Percentiles rank a stretch among this genome's conserved stretches.
phyloP scores from a whole-genome alignment of 192 early-diverging fungal genomes.

The Physocladia obscura region DNA sequence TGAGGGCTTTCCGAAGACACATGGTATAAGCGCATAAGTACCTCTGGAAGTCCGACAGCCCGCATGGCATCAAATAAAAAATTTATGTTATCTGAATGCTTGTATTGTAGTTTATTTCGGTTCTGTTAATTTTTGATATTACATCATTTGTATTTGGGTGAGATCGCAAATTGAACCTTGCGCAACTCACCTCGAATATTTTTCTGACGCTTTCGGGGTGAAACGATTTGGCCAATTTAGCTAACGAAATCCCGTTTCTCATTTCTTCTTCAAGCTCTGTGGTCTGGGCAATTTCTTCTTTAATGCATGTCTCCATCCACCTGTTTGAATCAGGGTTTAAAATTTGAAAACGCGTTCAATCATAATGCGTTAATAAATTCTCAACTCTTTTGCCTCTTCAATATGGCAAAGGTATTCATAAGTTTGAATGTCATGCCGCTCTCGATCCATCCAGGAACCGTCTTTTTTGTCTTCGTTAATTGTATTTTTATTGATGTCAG shows the following conservation, averaged over 20 bases:
- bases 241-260: slow-evolving; percentile 89
- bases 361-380: slow-evolving; percentile 6
- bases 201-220: slow-evolving; percentile 77
- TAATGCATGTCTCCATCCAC: slow-evolving; percentile 94
- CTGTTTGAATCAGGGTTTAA: too few relatives aligned
- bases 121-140: slow-evolving; percentile 64
- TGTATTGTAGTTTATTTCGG: slow-evolving; percentile 75
- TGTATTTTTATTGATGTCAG: too few relatives aligned
- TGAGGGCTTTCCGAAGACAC: too few relatives aligned
- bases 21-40: too few relatives aligned
- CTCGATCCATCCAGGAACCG: slow-evolving; percentile 82
- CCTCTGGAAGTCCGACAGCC: slow-evolving; percentile 78
- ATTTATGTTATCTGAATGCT: slow-evolving; percentile 98
- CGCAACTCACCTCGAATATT: slow-evolving; percentile 72
- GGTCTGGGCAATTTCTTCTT: slow-evolving; percentile 77
- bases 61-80: slow-evolving; percentile 81
- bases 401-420: slow-evolving; percentile 99
- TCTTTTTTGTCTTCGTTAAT: slow-evolving; percentile 29
- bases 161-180: too few relatives aligned
- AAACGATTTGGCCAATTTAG: slow-evolving; percentile 84
- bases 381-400: slow-evolving; percentile 95
- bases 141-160: too few relatives aligned
- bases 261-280: slow-evolving; percentile 83
- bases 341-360: slow-evolving; percentile 1
- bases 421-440: slow-evolving; percentile 85